phyloP scores from a whole-genome alignment of 495 filamentous ascomycete genomes.

The Talaromyces liani region DNA sequence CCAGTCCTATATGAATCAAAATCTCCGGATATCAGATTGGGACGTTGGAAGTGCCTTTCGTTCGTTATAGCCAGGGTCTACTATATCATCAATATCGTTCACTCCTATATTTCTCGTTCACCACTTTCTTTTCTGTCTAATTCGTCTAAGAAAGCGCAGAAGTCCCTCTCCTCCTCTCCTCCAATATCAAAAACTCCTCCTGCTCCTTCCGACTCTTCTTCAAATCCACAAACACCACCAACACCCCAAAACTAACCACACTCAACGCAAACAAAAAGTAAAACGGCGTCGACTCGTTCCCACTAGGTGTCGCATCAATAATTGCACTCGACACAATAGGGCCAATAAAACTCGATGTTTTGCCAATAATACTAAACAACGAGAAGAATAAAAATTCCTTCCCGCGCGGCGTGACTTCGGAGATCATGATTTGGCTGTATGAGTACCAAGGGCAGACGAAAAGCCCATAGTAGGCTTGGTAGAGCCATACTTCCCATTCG shows the following conservation, averaged over 20 bases:
- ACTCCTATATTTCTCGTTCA: too few species aligned
- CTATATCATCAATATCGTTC: too few species aligned
- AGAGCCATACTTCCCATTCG: slow-evolving; percentile 22
- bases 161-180: slow-evolving; percentile 25
- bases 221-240: slow-evolving; percentile 48
- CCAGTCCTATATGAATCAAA: too few species aligned
- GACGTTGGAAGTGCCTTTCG: too few species aligned
- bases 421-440: slow-evolving; percentile 49
- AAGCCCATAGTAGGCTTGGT: slow-evolving; percentile 15
- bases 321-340: slow-evolving; percentile 58
- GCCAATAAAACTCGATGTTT: slow-evolving; percentile 57
- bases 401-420: slow-evolving; percentile 41
- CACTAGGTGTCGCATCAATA: slow-evolving; percentile 49
- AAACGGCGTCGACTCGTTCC: slow-evolving; percentile 52
- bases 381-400: slow-evolving; percentile 50
- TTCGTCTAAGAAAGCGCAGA: background rate
- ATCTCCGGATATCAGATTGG: too few species aligned
- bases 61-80: too few species aligned
- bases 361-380: slow-evolving; percentile 51
- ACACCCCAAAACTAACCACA: slow-evolving; percentile 41
- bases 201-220: slow-evolving; percentile 54
- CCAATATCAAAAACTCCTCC: slow-evolving; percentile 33
- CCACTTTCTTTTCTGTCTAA: too few species aligned
- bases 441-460: slow-evolving; percentile 64
- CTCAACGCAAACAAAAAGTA: slow-evolving; percentile 57